These are phyloP conservation scores for Trichoderma afroharzianum DNA, from an alignment of 2,329 filamentous ascomycete genomes.

Conservation along the genomic window DNA sequence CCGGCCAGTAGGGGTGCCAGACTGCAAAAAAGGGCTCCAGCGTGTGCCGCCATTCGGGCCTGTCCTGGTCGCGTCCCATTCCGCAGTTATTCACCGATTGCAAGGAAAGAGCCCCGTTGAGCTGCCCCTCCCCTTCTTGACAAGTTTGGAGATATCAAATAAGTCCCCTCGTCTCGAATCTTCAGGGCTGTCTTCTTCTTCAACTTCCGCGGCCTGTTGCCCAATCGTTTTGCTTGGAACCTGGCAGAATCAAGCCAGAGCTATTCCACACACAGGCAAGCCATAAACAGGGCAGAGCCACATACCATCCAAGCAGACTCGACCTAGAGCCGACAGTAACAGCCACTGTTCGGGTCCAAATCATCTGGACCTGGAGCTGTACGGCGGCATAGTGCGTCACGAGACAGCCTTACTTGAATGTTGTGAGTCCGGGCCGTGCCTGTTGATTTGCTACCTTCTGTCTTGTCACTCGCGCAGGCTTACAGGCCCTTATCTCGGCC, in stretches of 20 bases:
- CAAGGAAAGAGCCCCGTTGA: not conserved
- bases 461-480: not conserved
- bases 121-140: not conserved
- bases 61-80: constrained; percentile 5
- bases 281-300: not conserved
- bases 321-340: not conserved
- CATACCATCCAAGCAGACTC: not conserved
- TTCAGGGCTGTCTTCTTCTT: not conserved
- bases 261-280: not conserved
- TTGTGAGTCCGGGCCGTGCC: not conserved
- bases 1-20: not conserved
- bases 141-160: not conserved
- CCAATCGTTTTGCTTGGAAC: not conserved
- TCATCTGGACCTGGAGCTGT: not conserved
- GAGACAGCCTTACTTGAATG: constrained; percentile 12
- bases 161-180: not conserved
- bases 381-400: constrained; percentile 7
- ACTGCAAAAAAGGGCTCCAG: not conserved
- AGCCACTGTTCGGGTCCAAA: not conserved
- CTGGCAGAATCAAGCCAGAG: not conserved
- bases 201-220: not conserved
- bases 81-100: not conserved
- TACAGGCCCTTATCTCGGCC: not conserved
- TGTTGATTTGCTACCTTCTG: not conserved
- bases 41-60: not conserved